Percentiles rank a stretch among this genome's conserved stretches.
Conservation (phyloP, 495 filamentous ascomycete genomes). For the Annulohypoxylon bovei region DNA sequence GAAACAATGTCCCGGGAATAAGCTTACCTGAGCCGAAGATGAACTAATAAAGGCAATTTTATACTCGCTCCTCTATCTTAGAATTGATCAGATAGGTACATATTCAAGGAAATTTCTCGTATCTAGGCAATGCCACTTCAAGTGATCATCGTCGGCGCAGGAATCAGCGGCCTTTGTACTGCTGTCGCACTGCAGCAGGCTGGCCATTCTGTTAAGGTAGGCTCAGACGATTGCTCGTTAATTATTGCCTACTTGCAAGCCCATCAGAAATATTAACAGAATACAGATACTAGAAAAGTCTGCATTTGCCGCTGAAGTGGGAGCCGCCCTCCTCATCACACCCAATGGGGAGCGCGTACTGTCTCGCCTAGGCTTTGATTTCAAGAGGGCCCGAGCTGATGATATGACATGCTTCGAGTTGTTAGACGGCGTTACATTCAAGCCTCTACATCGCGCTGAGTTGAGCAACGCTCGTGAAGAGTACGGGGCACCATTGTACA, state of each 20-base stretch:
- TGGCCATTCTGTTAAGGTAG: constrained; percentile 62
- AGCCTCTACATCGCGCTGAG: constrained; percentile 13
- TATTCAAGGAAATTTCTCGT: not conserved
- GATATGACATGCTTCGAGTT: constrained; percentile 24
- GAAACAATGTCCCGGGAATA: not conserved
- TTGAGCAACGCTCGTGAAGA: constrained; percentile 7
- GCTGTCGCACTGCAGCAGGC: constrained; percentile 63
- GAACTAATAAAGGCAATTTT: not conserved
- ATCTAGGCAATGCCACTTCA: constrained; percentile 10
- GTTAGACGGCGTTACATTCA: constrained; percentile 4
- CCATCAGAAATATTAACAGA: not conserved
- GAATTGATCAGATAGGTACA: not conserved
- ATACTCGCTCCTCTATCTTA: not conserved
- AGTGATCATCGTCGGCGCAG: constrained; percentile 65
- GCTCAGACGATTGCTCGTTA: not conserved
- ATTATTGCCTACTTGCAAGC: not conserved
- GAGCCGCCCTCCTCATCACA: constrained; percentile 64
- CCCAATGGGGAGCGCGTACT: constrained; percentile 64
- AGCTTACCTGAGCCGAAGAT: not conserved
- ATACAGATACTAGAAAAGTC: constrained; percentile 61
- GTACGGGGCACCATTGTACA: constrained; percentile 16
- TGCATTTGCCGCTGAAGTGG: constrained; percentile 62
- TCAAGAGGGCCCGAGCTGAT: constrained; percentile 16
- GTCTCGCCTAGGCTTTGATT: constrained; percentile 51
- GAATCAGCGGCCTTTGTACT: constrained; percentile 66